Conservation (phyloP, 2,329 filamentous ascomycete species). For the Dichotomopilus funicola region DNA sequence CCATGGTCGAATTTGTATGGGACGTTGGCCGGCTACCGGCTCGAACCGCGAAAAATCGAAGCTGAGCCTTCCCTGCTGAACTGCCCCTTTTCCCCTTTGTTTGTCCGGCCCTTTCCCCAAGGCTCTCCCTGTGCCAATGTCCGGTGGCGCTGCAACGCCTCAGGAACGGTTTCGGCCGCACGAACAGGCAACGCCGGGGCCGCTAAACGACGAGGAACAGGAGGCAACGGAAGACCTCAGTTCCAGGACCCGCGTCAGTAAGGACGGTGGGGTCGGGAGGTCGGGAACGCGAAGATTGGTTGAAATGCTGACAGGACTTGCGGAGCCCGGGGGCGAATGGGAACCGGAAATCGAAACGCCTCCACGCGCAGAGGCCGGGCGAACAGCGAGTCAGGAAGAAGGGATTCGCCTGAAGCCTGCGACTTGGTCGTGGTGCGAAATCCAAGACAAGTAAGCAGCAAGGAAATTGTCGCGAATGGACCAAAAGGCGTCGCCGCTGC, state of each 20-base stretch:
- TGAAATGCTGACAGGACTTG: background rate
- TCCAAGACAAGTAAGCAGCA: too few species aligned
- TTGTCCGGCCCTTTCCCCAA: background rate
- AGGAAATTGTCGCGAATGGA: background rate
- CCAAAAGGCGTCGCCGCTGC: background rate
- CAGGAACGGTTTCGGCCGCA: background rate
- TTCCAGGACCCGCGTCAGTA: constrained; percentile 1
- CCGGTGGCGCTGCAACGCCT: constrained; percentile 5
- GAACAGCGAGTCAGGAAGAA: constrained; percentile 6
- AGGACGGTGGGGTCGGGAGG: constrained; percentile 6
- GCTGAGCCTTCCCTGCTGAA: too few species aligned
- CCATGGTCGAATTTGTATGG: constrained; percentile 5
- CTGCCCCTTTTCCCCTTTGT: background rate
- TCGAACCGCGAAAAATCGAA: background rate
- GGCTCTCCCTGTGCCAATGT: background rate
- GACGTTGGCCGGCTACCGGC: background rate
- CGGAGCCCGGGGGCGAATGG: constrained; percentile 10
- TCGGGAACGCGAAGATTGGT: background rate
- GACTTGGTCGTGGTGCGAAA: background rate
- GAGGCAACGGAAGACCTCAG: background rate
- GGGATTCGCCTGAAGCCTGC: background rate
- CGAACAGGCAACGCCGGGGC: background rate
- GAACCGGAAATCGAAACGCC: background rate
- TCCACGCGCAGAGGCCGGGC: background rate
- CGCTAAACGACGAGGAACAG: background rate